phyloP scores from a whole-genome alignment of 2,329 filamentous ascomycete genomes.

The Lasiodiplodia gonubiensis region DNA sequence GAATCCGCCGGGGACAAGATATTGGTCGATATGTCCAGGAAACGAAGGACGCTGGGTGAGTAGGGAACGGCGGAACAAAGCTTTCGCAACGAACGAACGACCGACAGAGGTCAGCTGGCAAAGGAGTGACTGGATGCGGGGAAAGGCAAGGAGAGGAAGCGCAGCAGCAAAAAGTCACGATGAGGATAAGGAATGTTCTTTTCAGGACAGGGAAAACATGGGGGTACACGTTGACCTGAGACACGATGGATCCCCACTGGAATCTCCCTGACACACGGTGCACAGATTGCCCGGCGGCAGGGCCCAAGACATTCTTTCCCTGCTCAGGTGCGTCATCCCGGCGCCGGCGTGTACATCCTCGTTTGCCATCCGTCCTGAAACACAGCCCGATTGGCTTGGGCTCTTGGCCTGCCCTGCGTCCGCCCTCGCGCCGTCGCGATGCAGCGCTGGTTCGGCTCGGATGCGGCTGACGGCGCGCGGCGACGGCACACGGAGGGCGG shows the following conservation, averaged over 20 bases:
- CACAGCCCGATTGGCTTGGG: constrained; percentile 24
- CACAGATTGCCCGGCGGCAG: constrained; percentile 11
- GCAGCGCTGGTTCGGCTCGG: neutral
- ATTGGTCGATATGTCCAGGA: constrained; percentile 14
- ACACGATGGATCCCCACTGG: constrained; percentile 29
- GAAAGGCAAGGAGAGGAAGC: constrained; percentile 25
- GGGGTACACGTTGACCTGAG: constrained; percentile 30
- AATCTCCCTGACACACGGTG: constrained; percentile 29
- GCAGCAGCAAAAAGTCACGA: constrained; percentile 25
- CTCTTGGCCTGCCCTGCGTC: constrained; percentile 21
- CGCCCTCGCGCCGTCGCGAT: neutral
- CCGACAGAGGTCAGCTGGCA: constrained; percentile 10
- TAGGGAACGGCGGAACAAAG: constrained; percentile 7
- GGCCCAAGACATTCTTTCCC: constrained; percentile 26
- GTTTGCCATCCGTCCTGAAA: constrained; percentile 23
- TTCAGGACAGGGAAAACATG: constrained; percentile 27
- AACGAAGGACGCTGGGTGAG: constrained; percentile 12
- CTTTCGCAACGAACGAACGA: constrained; percentile 7
- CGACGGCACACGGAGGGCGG: neutral
- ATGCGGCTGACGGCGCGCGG: neutral
- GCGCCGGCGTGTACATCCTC: constrained; percentile 25
- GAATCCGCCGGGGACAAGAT: constrained; percentile 26
- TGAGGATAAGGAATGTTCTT: constrained; percentile 28
- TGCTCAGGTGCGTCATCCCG: constrained; percentile 26
- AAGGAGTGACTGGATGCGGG: constrained; percentile 26